Conservation (phyloP, 1,284 basidiomycete species). For the Ganoderma resinaceum region DNA sequence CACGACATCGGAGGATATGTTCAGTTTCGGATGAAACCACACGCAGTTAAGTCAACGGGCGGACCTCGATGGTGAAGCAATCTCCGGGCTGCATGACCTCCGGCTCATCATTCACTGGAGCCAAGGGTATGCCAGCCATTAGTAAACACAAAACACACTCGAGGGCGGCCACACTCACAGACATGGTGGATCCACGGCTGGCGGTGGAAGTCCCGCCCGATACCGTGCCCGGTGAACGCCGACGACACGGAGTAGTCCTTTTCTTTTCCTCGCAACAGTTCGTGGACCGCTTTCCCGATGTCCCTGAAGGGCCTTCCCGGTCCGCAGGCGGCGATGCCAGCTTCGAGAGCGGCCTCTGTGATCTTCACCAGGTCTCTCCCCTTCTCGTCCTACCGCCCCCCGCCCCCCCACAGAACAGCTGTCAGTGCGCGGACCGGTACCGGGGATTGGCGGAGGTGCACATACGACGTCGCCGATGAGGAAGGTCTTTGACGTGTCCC, state of each 20-base stretch:
- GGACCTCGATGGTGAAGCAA: conserved; percentile 89
- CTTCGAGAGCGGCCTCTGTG: conserved; percentile 72
- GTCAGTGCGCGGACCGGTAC: too few relatives aligned
- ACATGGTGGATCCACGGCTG: conserved; percentile 87
- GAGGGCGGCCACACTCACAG: conserved; percentile 44
- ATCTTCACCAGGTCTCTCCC: conserved; percentile 69
- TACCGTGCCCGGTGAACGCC: conserved; percentile 88
- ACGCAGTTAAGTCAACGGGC: conserved; percentile 9
- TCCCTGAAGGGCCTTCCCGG: conserved; percentile 76
- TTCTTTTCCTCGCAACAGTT: conserved; percentile 46
- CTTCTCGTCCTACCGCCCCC: conserved; percentile 74
- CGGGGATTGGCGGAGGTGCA: not conserved
- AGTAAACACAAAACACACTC: not conserved
- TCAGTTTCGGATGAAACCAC: not conserved
- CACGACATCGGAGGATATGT: not conserved
- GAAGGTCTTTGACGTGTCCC: conserved; percentile 87
- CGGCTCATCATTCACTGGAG: conserved; percentile 77
- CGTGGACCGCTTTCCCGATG: conserved; percentile 83
- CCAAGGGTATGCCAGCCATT: not conserved
- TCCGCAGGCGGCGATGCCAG: conserved; percentile 79
- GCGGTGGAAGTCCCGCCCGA: conserved; percentile 84
- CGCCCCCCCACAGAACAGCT: too few relatives aligned
- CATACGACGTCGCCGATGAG: conserved; percentile 78
- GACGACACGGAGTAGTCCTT: conserved; percentile 70
- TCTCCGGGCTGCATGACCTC: conserved; percentile 83